phyloP scores from a whole-genome alignment of 331 rosid species.

The Pyrus hybrid region DNA sequence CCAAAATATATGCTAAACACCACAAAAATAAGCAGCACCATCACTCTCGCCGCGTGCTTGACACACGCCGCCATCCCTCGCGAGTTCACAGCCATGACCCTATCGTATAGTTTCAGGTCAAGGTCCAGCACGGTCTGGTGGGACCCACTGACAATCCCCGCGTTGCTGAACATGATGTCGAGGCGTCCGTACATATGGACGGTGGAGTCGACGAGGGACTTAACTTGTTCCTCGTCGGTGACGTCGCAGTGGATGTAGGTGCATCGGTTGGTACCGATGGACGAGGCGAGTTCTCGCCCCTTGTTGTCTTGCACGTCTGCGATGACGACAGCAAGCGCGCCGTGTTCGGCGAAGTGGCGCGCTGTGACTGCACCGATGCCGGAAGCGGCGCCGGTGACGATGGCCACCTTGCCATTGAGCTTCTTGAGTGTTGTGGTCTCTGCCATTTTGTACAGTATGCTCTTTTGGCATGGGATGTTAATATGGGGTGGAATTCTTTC shows the following conservation, averaged over 20 bases:
- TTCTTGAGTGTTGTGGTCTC: not conserved
- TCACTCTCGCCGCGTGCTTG: constrained; percentile 5
- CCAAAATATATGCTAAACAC: too few relatives aligned
- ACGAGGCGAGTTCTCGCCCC: not conserved
- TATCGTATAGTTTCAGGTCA: not conserved
- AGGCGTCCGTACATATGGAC: not conserved
- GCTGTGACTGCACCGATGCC: constrained; percentile 1
- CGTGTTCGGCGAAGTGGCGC: not conserved
- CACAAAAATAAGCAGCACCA: not conserved
- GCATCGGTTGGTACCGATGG: not conserved
- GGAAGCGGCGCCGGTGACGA: constrained; percentile 14
- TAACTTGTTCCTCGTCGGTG: constrained; percentile 9
- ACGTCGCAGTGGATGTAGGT: constrained; percentile 10
- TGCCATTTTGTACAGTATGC: not conserved
- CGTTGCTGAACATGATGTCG: constrained; percentile 15
- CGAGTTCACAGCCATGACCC: not conserved
- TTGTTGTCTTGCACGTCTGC: not conserved
- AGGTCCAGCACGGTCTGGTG: not conserved
- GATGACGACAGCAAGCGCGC: not conserved
- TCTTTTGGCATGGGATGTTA: too few relatives aligned
- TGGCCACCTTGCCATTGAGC: constrained; percentile 4
- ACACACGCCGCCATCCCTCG: constrained; percentile 4
- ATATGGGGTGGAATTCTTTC: too few relatives aligned
- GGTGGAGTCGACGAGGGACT: not conserved
- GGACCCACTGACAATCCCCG: not conserved